A percentile compares a stretch with the other conserved stretches of the same genome.
Evolutionary conservation across 352 stramenopile species (phyloP).

Genomic region (Globisporangium abappressorium): DNA sequence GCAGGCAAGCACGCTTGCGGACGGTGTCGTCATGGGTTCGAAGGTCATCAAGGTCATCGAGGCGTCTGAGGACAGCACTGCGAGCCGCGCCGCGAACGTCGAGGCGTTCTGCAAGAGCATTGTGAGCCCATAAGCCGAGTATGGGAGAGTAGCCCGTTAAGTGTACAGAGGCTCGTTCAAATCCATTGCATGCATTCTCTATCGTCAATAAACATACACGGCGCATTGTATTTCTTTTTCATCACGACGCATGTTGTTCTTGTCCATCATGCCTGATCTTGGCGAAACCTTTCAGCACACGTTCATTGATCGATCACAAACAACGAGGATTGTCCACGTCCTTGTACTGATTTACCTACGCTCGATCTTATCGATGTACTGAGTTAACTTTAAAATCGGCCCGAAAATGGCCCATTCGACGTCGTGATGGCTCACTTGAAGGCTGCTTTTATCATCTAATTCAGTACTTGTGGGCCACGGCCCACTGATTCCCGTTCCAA

Average conservation of each 20-base stretch:
- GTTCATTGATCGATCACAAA: neutral
- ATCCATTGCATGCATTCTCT: neutral
- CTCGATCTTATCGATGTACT: neutral
- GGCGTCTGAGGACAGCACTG: constrained; percentile 54
- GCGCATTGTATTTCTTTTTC: neutral
- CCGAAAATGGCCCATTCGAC: neutral
- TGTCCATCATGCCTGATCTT: neutral
- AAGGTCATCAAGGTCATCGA: constrained; percentile 88
- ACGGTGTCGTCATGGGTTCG: constrained; percentile 89
- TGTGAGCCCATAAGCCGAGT: constrained; percentile 29
- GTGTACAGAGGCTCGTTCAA: neutral
- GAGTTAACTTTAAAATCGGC: neutral
- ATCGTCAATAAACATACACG: constrained; percentile 1
- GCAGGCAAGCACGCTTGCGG: constrained; percentile 90
- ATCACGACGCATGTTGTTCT: neutral
- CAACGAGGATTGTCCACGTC: neutral
- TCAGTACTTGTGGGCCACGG: constrained; percentile 1
- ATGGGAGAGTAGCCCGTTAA: neutral
- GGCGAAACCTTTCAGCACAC: neutral
- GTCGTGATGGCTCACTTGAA: neutral
- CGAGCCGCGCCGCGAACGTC: constrained; percentile 62
- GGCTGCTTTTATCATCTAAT: neutral
- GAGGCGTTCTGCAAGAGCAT: constrained; percentile 80
- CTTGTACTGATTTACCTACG: neutral
- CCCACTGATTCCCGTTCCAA: neutral